These are phyloP conservation scores for Ogataea parapolymorpha DNA, from an alignment of 805 yeast genomes.

Conservation along the genomic window DNA sequence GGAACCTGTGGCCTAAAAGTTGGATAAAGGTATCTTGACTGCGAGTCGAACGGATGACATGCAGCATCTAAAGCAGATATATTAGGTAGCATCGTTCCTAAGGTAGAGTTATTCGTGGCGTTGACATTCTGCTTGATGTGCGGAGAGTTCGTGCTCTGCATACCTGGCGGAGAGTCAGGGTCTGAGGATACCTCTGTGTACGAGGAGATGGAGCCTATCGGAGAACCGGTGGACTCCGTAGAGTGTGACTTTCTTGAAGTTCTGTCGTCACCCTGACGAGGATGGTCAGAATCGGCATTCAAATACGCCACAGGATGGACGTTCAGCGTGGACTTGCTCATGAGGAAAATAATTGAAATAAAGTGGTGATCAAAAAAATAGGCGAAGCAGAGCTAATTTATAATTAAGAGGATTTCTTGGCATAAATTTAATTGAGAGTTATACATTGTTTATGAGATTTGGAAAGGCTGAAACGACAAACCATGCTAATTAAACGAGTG, in stretches of 20 bases:
- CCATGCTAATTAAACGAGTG: not conserved
- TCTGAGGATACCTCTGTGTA: conserved; percentile 27
- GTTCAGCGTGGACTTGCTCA: conserved; percentile 16
- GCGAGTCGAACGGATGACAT: conserved; percentile 5
- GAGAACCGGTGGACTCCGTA: conserved; percentile 28
- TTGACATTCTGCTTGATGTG: conserved; percentile 9
- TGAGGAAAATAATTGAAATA: not conserved
- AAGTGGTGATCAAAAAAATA: conserved; percentile 1
- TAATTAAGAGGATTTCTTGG: conserved; percentile 2
- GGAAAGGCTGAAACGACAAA: not conserved
- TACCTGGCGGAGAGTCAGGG: conserved; percentile 23
- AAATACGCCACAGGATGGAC: conserved; percentile 31
- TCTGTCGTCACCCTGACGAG: conserved; percentile 1
- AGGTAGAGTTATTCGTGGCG: not conserved
- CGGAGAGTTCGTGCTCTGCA: conserved; percentile 16
- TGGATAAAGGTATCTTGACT: conserved; percentile 7
- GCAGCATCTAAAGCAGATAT: conserved; percentile 6
- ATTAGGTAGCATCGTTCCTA: conserved; percentile 8
- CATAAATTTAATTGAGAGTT: not conserved
- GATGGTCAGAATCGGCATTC: conserved; percentile 22
- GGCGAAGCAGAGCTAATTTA: conserved; percentile 7
- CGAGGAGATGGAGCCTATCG: conserved; percentile 24
- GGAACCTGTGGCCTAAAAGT: conserved; percentile 12
- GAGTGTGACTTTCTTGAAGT: conserved; percentile 14
- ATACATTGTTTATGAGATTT: not conserved